Base-by-base conservation (phyloP, 371 early-diverging fungal genomes). In the Mortierella sp. region DNA sequence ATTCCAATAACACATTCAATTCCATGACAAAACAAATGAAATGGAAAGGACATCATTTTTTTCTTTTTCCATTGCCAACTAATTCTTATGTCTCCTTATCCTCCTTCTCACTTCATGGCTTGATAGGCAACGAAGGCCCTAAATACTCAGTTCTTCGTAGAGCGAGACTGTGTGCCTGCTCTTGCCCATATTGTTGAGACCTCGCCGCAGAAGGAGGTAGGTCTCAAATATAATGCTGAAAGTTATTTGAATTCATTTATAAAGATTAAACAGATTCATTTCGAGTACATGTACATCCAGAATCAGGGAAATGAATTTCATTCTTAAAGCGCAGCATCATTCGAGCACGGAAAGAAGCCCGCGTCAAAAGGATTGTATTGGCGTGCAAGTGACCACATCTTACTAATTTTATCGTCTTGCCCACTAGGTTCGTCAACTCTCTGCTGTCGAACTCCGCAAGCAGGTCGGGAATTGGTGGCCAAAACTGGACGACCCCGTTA, bases 361-460 rank as follows among this genome's bases (percentile, higher is more conserved):
- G 11, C 16, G 28, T 22, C 28, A 28, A 15, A 22, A 9, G 7
- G n/a, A n/a, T n/a, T 0, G 4, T 21, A 28, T 28, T 28, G 19
- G 32, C 28, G 52, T 16, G 21, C 52, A 1, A 15, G 45, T 66
- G 24, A n/a, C 9, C 13, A 19, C 19, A 28, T 33, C 33, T 55
- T 28, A 11, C 22, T 55, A 55, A 28, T 55, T 28, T 55, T 52
- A n/a, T 52, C 19, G 22, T 55, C 32, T 55, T 55, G 28, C 11
- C 24, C 15, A 64, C 28, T 82, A 90, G 87, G 86, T 96, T 45
- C 93, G 96, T 60, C 96, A 96, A 84, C 85, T 97, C 47, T 94
- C 96, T 38, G 94, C 96, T 8, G 96, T 97, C 40, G 97, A 97
- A 86, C 89, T 94, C 64, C 91, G 94, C 74, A 97, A 97, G 77